A percentile compares a stretch with the other conserved stretches of the same genome.
Evolutionary conservation across 2,329 filamentous ascomycete genomes (phyloP).

Genomic region (Eutypella sp.): DNA sequence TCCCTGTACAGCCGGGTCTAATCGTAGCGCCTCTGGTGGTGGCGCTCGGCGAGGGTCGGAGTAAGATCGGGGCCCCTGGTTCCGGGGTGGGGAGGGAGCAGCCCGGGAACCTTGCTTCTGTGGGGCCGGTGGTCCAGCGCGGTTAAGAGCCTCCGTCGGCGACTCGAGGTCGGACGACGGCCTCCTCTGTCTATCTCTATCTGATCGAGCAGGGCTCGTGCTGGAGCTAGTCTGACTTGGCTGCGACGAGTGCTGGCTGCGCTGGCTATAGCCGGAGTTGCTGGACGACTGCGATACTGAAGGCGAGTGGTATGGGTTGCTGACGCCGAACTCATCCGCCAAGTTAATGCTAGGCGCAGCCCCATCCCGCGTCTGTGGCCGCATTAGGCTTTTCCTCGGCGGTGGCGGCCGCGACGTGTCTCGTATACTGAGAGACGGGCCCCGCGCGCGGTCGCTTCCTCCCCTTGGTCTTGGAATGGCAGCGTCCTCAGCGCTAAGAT

Average conservation of each 20-base stretch:
- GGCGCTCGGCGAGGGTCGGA: slow-evolving; percentile 5
- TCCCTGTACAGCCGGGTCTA: slow-evolving; percentile 26
- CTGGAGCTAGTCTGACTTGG: slow-evolving; percentile 56
- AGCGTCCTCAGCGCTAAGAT: slow-evolving; percentile 15
- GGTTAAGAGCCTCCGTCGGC: slow-evolving; percentile 41
- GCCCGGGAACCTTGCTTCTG: too few relatives aligned
- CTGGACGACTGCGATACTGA: slow-evolving; percentile 63
- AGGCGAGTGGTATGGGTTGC: slow-evolving; percentile 60
- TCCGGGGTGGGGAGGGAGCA: too few relatives aligned
- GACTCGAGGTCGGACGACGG: slow-evolving; percentile 48
- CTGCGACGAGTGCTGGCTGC: slow-evolving; percentile 38
- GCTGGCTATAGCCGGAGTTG: slow-evolving; percentile 53
- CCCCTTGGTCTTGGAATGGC: slow-evolving; percentile 10
- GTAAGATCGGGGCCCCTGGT: slow-evolving; percentile 1
- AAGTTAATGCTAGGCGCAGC: slow-evolving; percentile 46
- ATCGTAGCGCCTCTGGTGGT: slow-evolving; percentile 17
- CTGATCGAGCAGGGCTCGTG: slow-evolving; percentile 50
- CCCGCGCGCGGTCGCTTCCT: slow-evolving; percentile 25
- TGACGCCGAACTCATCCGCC: slow-evolving; percentile 53
- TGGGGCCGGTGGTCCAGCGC: too few relatives aligned
- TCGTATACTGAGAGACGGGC: slow-evolving; percentile 38
- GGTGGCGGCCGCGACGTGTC: slow-evolving; percentile 50
- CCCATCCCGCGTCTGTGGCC: slow-evolving; percentile 34
- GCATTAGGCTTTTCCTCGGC: slow-evolving; percentile 45
- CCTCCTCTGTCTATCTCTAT: slow-evolving; percentile 30